phyloP scores from a whole-genome alignment of 352 stramenopile species.

The Salisapilia sapeloensis region DNA sequence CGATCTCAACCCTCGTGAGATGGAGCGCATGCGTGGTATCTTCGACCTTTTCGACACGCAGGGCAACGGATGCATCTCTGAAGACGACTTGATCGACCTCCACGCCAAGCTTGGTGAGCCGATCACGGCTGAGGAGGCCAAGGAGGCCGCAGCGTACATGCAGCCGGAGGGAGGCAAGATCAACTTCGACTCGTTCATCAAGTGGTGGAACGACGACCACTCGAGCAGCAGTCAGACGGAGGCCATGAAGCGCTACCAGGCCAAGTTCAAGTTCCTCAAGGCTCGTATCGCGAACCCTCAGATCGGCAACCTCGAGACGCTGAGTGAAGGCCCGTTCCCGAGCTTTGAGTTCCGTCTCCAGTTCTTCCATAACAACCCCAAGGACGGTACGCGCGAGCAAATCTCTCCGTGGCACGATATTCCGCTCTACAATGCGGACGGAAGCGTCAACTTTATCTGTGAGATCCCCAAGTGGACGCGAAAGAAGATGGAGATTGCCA shows the following conservation, averaged over 20 bases:
- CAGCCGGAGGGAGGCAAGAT: conserved; percentile 42
- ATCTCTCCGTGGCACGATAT: conserved; percentile 99
- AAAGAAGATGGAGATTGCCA: conserved; percentile 99
- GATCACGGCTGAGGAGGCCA: conserved; percentile 53
- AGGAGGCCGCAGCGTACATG: conserved; percentile 59
- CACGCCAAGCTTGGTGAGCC: conserved; percentile 72
- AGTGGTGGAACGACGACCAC: conserved; percentile 81
- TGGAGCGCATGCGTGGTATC: conserved; percentile 76
- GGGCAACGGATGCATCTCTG: conserved; percentile 59
- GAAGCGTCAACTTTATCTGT: conserved; percentile 82
- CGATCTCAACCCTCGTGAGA: conserved; percentile 61
- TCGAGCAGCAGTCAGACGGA: conserved; percentile 42
- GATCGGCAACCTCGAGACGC: conserved; percentile 64
- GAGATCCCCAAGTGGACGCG: conserved; percentile 98
- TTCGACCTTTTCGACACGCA: conserved; percentile 74
- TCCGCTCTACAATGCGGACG: conserved; percentile 84
- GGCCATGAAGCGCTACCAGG: conserved; percentile 68
- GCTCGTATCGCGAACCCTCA: conserved; percentile 69
- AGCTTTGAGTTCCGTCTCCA: conserved; percentile 82
- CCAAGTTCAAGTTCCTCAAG: conserved; percentile 85
- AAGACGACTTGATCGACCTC: conserved; percentile 59
- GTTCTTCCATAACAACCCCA: conserved; percentile 70
- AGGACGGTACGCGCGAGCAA: conserved; percentile 47
- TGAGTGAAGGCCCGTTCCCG: conserved; percentile 60
- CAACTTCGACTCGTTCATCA: conserved; percentile 79